Conservation (phyloP, 495 filamentous ascomycete species). For the Penicillium simplicissimum region DNA sequence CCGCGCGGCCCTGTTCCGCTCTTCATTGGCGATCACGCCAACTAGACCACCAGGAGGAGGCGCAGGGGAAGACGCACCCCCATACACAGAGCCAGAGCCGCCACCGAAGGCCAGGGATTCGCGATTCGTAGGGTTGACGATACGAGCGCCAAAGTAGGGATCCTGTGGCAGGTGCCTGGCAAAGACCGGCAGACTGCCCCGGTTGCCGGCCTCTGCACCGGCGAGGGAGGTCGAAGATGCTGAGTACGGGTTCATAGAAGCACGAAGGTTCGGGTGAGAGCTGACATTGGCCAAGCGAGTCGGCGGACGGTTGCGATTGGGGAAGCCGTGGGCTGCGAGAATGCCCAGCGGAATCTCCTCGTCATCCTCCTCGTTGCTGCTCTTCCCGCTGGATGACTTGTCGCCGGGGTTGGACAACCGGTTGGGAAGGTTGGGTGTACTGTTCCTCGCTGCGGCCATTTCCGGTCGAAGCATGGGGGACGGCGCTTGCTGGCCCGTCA, state of each 20-base stretch:
- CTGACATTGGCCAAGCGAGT: slow-evolving; percentile 64
- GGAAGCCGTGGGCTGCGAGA: slow-evolving; percentile 89
- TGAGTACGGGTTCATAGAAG: slow-evolving; percentile 39
- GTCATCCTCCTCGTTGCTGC: slow-evolving; percentile 68
- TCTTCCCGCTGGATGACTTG: slow-evolving; percentile 47
- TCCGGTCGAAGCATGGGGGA: slow-evolving; percentile 43
- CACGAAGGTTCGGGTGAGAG: slow-evolving; percentile 56
- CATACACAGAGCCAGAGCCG: slow-evolving; percentile 56
- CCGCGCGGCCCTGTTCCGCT: slow-evolving; percentile 72
- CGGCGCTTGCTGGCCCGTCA: slow-evolving; percentile 70
- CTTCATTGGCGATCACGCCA: slow-evolving; percentile 87
- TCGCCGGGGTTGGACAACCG: slow-evolving; percentile 37
- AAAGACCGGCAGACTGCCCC: slow-evolving; percentile 71
- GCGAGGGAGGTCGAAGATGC: slow-evolving; percentile 45
- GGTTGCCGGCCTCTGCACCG: slow-evolving; percentile 45
- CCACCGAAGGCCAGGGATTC: slow-evolving; percentile 75
- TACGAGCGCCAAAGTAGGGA: slow-evolving; percentile 81
- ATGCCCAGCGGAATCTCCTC: slow-evolving; percentile 89
- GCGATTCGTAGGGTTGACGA: slow-evolving; percentile 72
- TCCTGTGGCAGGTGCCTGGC: slow-evolving; percentile 84
- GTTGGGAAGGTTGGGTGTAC: slow-evolving; percentile 44
- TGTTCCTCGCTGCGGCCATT: slow-evolving; percentile 43
- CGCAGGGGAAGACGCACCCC: slow-evolving; percentile 45
- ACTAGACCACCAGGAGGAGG: slow-evolving; percentile 72
- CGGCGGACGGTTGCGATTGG: slow-evolving; percentile 77